phyloP scores from a whole-genome alignment of 228 moss, liverwort and hornwort species.

The Sphagnum fallax region DNA sequence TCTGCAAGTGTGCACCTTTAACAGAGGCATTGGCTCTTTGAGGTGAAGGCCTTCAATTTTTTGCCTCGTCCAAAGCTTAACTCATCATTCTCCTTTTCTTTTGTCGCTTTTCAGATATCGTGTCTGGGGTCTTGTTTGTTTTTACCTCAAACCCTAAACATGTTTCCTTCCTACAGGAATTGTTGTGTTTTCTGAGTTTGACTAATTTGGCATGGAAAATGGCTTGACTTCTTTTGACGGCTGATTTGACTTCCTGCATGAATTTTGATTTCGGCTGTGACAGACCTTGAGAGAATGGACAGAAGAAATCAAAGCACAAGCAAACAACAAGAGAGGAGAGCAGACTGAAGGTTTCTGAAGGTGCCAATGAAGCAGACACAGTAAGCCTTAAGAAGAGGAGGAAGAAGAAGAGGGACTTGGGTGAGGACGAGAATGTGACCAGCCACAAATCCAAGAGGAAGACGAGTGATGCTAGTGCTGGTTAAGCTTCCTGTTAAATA shows the following conservation, averaged over 20 bases:
- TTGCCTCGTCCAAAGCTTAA: no score
- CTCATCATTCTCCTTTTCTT: no score
- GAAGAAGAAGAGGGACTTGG: constrained; percentile 37
- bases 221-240: not conserved
- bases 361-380: constrained; percentile 12
- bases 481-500: not conserved
- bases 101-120: not conserved
- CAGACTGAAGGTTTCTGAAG: constrained; percentile 11
- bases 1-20: no score
- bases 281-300: constrained; percentile 23
- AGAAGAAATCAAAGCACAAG: constrained; percentile 14
- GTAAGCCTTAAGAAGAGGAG: constrained; percentile 39
- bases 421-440: constrained; percentile 20
- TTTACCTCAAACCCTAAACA: not conserved
- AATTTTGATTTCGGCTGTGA: not conserved
- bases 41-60: not conserved
- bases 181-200: not conserved
- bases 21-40: not conserved
- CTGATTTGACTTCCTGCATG: not conserved
- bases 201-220: not conserved
- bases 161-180: not conserved
- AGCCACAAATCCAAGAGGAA: constrained; percentile 45
- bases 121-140: not conserved
- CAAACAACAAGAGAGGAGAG: constrained; percentile 13
- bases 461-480: constrained; percentile 13